Conservation (phyloP, 805 yeast genomes). For the Saccharomyces mikatae region DNA sequence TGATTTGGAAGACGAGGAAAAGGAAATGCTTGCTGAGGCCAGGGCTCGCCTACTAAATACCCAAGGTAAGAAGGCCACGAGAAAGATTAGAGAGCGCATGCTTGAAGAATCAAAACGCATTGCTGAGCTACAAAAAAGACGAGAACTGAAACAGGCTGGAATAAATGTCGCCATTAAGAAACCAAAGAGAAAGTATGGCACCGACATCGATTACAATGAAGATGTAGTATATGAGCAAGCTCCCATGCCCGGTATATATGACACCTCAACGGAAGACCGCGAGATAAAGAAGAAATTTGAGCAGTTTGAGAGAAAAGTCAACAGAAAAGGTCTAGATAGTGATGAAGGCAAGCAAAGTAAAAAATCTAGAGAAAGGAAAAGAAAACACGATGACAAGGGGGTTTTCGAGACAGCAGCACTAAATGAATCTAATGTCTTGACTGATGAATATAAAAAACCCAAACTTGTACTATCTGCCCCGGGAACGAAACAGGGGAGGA, state of each 20-base stretch:
- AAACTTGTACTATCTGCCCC: slow-evolving; percentile 33
- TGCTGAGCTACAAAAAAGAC: slow-evolving; percentile 67
- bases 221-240: slow-evolving; percentile 73
- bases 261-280: slow-evolving; percentile 50
- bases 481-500: slow-evolving; percentile 10
- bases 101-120: slow-evolving; percentile 69
- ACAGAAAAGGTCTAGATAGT: slow-evolving; percentile 38
- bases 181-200: slow-evolving; percentile 44
- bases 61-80: slow-evolving; percentile 87
- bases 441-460: slow-evolving; percentile 19
- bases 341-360: slow-evolving; percentile 22
- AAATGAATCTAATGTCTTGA: slow-evolving; percentile 8
- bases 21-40: slow-evolving; percentile 92
- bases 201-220: slow-evolving; percentile 71
- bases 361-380: slow-evolving; percentile 19
- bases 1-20: slow-evolving; percentile 78
- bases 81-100: slow-evolving; percentile 80
- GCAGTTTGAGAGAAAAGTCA: slow-evolving; percentile 39
- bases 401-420: slow-evolving; percentile 4
- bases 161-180: slow-evolving; percentile 43
- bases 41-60: slow-evolving; percentile 85
- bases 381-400: slow-evolving; percentile 11
- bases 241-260: slow-evolving; percentile 64
- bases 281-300: slow-evolving; percentile 33
- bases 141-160: slow-evolving; percentile 79